Evolutionary conservation across 2,329 filamentous ascomycete species (phyloP).

Genomic region (Myriosclerotinia scirpicola): DNA sequence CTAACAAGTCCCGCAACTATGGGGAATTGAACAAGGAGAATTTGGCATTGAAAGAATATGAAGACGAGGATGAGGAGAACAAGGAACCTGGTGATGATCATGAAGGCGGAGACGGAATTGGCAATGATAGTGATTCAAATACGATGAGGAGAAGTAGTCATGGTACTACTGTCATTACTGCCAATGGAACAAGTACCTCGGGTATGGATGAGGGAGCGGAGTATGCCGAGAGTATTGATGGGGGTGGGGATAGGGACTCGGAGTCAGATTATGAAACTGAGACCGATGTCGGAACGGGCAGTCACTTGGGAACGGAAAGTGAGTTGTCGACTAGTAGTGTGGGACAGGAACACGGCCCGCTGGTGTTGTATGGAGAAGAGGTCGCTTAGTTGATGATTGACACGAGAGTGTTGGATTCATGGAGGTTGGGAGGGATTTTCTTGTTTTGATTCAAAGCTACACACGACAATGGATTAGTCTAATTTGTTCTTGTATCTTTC

Average conservation of each 20-base stretch:
- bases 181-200: constrained; percentile 30
- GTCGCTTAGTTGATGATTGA: constrained; percentile 13
- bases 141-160: constrained; percentile 39
- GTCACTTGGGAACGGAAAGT: constrained; percentile 22
- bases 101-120: constrained; percentile 27
- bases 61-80: constrained; percentile 47
- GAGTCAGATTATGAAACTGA: constrained; percentile 23
- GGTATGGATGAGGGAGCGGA: constrained; percentile 37
- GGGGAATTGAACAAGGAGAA: constrained; percentile 64
- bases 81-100: background rate
- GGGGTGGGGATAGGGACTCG: constrained; percentile 33
- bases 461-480: background rate
- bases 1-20: constrained; percentile 39
- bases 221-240: constrained; percentile 38
- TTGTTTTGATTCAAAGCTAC: background rate
- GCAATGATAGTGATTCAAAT: constrained; percentile 33
- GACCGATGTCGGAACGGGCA: constrained; percentile 20
- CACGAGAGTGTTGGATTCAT: constrained; percentile 27
- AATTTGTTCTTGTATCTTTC: constrained; percentile 13
- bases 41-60: constrained; percentile 59
- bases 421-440: constrained; percentile 8
- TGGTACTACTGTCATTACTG: constrained; percentile 37
- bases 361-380: constrained; percentile 35
- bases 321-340: constrained; percentile 16
- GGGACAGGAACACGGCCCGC: constrained; percentile 21